phyloP scores from a whole-genome alignment of 108 stramenopile genomes.

The Parmales sp. region DNA sequence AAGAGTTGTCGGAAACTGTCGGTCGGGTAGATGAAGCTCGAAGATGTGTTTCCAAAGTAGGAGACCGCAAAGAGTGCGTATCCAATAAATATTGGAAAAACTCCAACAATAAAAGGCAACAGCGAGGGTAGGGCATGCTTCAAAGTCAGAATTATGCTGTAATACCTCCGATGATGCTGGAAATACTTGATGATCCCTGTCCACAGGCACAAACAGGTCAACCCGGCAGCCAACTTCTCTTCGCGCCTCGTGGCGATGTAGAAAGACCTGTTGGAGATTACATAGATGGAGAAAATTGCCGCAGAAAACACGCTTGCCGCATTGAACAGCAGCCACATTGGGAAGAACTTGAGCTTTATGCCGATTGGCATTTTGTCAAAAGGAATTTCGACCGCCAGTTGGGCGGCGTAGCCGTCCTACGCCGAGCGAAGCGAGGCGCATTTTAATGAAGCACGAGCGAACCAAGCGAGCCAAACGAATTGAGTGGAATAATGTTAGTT shows the following conservation, averaged over 20 bases:
- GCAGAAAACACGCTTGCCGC: background rate
- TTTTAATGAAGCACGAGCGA: too few relatives aligned
- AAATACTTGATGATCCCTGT: background rate
- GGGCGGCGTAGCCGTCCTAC: background rate
- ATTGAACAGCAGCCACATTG: background rate
- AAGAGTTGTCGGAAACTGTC: background rate
- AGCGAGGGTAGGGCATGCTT: background rate
- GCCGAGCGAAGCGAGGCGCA: background rate
- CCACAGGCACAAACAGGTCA: constrained; percentile 3
- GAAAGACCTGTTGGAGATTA: background rate
- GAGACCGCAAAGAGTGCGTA: background rate
- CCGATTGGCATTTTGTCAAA: background rate
- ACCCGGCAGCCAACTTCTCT: background rate
- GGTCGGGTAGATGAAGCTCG: background rate
- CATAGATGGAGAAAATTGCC: background rate
- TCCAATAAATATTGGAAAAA: background rate
- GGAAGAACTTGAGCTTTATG: background rate
- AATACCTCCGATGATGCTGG: constrained; percentile 2
- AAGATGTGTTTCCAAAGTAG: background rate
- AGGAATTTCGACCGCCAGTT: background rate
- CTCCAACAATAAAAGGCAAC: background rate
- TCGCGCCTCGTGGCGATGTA: background rate
- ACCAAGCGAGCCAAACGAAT: too few relatives aligned
- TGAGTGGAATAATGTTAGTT: too few relatives aligned
- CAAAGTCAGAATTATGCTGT: background rate